These are phyloP conservation scores for Pseudogymnoascus sp. DNA, from an alignment of 2,329 filamentous ascomycete species.

Conservation along the genomic window DNA sequence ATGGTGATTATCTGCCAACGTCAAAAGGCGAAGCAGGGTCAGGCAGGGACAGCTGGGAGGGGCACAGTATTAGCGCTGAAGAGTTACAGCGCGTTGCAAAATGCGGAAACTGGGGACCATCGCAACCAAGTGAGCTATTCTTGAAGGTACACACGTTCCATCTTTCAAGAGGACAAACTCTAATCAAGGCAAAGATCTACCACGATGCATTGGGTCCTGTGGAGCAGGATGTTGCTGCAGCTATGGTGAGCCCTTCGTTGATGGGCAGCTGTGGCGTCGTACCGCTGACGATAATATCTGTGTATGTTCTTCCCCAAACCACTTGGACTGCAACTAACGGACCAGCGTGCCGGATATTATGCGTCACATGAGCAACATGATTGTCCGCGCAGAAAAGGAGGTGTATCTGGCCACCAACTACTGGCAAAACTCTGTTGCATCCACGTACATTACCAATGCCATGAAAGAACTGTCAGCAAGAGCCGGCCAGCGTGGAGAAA, in stretches of 20 bases:
- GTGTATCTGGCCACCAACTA: constrained; percentile 69
- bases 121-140: constrained; percentile 59
- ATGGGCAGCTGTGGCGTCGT: constrained; percentile 54
- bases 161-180: neutral
- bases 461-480: constrained; percentile 60
- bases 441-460: constrained; percentile 57
- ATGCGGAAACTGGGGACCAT: constrained; percentile 61
- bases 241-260: constrained; percentile 49
- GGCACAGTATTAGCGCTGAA: constrained; percentile 25
- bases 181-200: constrained; percentile 18
- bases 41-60: constrained; percentile 17
- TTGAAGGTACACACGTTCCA: constrained; percentile 38
- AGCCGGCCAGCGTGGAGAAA: constrained; percentile 47
- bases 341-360: constrained; percentile 56
- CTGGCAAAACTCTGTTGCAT: constrained; percentile 63
- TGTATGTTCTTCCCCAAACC: constrained; percentile 26
- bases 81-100: constrained; percentile 45
- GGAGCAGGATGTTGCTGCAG: constrained; percentile 27
- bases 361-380: constrained; percentile 68
- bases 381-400: constrained; percentile 62
- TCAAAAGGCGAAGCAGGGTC: constrained; percentile 14
- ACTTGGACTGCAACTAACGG: neutral
- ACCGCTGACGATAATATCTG: constrained; percentile 61
- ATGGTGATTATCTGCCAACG: constrained; percentile 26
- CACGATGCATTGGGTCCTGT: constrained; percentile 23